Conservation (phyloP, 2,329 filamentous ascomycete species). For the Calonectria multiphialidica region DNA sequence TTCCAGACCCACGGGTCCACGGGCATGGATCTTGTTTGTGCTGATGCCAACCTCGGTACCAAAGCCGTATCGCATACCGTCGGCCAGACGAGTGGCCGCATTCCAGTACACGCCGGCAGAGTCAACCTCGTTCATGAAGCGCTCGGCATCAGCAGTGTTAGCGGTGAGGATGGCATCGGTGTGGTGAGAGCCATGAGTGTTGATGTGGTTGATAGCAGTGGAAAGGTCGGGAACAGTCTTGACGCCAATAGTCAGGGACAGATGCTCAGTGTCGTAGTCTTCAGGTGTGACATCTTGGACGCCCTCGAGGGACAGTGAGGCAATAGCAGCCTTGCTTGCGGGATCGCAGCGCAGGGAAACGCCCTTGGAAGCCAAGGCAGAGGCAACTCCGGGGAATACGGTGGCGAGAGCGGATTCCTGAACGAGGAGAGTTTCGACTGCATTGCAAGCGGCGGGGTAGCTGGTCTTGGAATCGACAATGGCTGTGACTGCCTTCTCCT, state of each 20-base stretch:
- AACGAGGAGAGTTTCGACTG: conserved; percentile 90
- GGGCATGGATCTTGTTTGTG: conserved; percentile 97
- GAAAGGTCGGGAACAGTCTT: conserved; percentile 79
- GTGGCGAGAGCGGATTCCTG: conserved; percentile 77
- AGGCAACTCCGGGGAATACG: conserved; percentile 78
- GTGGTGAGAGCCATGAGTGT: conserved; percentile 91
- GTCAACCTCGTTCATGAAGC: conserved; percentile 88
- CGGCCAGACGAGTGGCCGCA: conserved; percentile 91
- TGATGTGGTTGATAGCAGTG: conserved; percentile 88
- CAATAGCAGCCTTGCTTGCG: conserved; percentile 73
- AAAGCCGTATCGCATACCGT: conserved; percentile 97
- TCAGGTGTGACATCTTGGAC: conserved; percentile 74
- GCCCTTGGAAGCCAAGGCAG: conserved; percentile 79
- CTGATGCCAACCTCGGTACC: conserved; percentile 98
- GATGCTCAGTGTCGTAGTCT: conserved; percentile 91
- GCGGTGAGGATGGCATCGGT: conserved; percentile 91
- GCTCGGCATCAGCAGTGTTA: conserved; percentile 75
- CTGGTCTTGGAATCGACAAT: conserved; percentile 93
- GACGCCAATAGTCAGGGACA: conserved; percentile 86
- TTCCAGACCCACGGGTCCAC: conserved; percentile 93
- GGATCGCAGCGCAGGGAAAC: conserved; percentile 87
- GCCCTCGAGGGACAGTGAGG: conserved; percentile 55
- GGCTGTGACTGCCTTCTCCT: conserved; percentile 77
- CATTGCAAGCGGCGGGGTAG: conserved; percentile 97
- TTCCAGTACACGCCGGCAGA: conserved; percentile 98